Evolutionary conservation across 2,329 filamentous ascomycete species (phyloP).

Genomic region (Acrocalymma vagum): DNA sequence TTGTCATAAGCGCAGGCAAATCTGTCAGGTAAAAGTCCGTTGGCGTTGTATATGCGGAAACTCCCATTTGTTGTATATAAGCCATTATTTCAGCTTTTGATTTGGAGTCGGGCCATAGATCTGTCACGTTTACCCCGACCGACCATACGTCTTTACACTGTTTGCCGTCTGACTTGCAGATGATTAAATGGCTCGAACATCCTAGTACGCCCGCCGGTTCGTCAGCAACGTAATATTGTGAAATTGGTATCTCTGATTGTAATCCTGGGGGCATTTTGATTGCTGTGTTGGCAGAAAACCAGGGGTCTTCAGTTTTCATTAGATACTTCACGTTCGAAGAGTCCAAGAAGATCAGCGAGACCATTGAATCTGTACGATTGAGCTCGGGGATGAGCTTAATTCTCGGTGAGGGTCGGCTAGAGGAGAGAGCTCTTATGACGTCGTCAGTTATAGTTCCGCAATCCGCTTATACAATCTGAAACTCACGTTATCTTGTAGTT

Average conservation of each 20-base stretch:
- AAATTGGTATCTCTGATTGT: too few relatives aligned
- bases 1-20: constrained; percentile 6
- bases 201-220: constrained; percentile 12
- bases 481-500: constrained; percentile 3
- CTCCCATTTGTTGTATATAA: too few relatives aligned
- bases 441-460: neutral
- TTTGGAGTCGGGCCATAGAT: constrained; percentile 1
- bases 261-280: neutral
- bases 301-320: constrained; percentile 10
- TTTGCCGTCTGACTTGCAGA: constrained; percentile 8
- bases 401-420: too few relatives aligned
- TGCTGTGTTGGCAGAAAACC: constrained; percentile 11
- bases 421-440: neutral
- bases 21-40: neutral
- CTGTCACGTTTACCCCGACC: neutral
- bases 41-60: neutral
- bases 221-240: constrained; percentile 4
- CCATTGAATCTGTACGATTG: neutral
- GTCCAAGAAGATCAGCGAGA: constrained; percentile 1
- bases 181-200: constrained; percentile 10
- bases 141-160: too few relatives aligned
- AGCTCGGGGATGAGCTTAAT: constrained; percentile 9
- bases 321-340: constrained; percentile 1
- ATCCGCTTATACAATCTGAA: neutral
- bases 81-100: constrained; percentile 1